Evolutionary conservation across 495 filamentous ascomycete genomes (phyloP), one percentile per base, ranked within the genome.

Genomic region (Chaetomidium leptoderma): DNA sequence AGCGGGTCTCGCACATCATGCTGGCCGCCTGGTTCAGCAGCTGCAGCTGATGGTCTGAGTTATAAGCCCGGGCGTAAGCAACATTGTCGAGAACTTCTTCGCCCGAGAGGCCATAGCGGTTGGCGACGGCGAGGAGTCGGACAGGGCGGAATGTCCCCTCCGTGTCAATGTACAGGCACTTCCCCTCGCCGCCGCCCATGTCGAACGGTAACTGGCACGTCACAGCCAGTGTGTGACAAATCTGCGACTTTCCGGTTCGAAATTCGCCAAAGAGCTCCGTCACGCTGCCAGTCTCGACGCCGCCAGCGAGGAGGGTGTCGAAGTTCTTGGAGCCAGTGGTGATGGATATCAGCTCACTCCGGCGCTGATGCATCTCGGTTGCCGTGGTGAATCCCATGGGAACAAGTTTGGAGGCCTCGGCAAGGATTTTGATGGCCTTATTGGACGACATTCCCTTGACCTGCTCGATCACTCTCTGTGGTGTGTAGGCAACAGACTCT

Each of bases 221-320:
- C 11, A 98, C 93, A 1, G 95, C 93, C n/a, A 97, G 83, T 0
- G 93, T 98, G 67, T 97, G 95, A 65, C 95, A 97, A 47, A 98
- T 92, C 68, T 98, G 93, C 70, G 90, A 95, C 74, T 98, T 98
- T 71, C 93, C 93, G 0, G 93, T 98, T 64, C 93, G 79, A 70
- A 98, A 98, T 73, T 98, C 93, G 74, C 93, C 93, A 67, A 98
- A 98, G 10, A 98, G 86, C 68, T 98, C 93, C n/a, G 93, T 98
- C 39, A 98, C 95, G 14, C 91, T 96, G 29, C 93, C 93, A 0
- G 93, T 98, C 74, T 98, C 93, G 58, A 98, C 81, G 45, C 93
- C 93, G 58, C 93, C 93, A 26, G 92, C 93, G 9, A 98, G 81
- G 23, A 98, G 80, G 40, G 95, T 98, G 65, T 98, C 93, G 11